A percentile compares a stretch with the other conserved stretches of the same genome.
Conservation (phyloP, 1,139 yeast genomes). For the Kodamaea suecica region DNA sequence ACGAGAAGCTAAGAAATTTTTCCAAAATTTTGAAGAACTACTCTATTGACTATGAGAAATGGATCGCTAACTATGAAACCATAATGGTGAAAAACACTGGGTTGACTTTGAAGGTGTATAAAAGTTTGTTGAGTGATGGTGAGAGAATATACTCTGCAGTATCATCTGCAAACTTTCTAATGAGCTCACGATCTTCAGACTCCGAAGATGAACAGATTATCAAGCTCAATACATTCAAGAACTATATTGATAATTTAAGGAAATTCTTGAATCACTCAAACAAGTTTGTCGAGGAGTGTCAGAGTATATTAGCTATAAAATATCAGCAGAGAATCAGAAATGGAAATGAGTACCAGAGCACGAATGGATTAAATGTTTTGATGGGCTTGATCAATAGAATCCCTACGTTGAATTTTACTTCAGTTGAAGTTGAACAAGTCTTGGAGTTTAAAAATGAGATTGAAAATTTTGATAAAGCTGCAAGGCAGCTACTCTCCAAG, state of each 20-base stretch:
- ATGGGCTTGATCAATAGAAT: constrained; percentile 43
- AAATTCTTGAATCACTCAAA: constrained; percentile 45
- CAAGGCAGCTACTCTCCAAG: constrained; percentile 34
- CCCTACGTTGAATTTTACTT: constrained; percentile 47
- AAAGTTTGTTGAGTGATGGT: constrained; percentile 50
- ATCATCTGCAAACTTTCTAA: constrained; percentile 12
- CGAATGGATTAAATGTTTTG: constrained; percentile 22
- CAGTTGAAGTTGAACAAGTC: constrained; percentile 61
- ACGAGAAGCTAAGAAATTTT: constrained; percentile 45
- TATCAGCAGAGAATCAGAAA: constrained; percentile 50
- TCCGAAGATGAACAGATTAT: constrained; percentile 14
- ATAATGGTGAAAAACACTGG: constrained; percentile 39
- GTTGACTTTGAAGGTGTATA: constrained; percentile 48
- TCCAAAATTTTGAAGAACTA: constrained; percentile 33
- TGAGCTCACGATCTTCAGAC: constrained; percentile 11
- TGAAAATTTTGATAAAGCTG: constrained; percentile 50
- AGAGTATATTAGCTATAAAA: constrained; percentile 45
- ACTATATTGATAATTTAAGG: constrained; percentile 34
- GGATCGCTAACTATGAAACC: constrained; percentile 49
- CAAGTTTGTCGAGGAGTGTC: constrained; percentile 57
- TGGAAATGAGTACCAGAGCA: constrained; percentile 16
- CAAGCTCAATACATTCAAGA: constrained; percentile 17
- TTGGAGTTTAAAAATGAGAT: constrained; percentile 54
- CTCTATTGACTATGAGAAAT: constrained; percentile 46
- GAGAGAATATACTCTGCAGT: constrained; percentile 46